Evolutionary conservation across 192 early-diverging fungal genomes (phyloP), one percentile per base, ranked within the genome.

Genomic region (Phycomyces blakesleeanus): DNA sequence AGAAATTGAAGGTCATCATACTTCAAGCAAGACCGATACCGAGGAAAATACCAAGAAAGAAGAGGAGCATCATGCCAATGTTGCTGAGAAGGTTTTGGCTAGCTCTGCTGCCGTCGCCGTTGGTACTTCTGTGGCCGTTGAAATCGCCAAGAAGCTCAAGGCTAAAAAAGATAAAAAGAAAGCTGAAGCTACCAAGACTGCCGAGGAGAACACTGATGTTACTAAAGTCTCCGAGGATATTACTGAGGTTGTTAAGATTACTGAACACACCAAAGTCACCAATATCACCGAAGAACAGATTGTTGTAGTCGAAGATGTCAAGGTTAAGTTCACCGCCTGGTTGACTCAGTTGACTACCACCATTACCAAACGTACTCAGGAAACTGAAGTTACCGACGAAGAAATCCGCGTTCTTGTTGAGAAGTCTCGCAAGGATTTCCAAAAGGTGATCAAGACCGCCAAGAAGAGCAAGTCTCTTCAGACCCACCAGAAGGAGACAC

Each of bases 31-130:
- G 38, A 41, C 57, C 1, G 34, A 38, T 27, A 50, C 51, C 29
- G 20, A 53, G 21, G 51, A 16, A 1, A 42, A 58, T 3, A 15
- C 25, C 1, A 52, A 62, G 60, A 52, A 67, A 22, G 24, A 58
- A 20, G 41, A 65, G 24, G 41, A 66, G 3, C 64, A 66, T 9
- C 20, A 62, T 4, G 42, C 41, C 6, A 38, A 69, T 39, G 20
- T 61, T 18, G 57, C 41, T 21, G 49, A 56, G 39, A 56, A 56
- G 49, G 65, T 56, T 21, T 49, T 58, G 34, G 29, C 37, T 58
- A 57, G 41, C 20, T 26, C 44, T 52, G 65, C 65, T 26, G 58
- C 54, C 6, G 57, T 59, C 38, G 65, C 57, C 16, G 65, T 39
- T 21, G 65, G 53, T 47, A 53, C 58, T 16, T 47, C 27, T 40